Evolutionary conservation across 805 yeast genomes (phyloP), one percentile per base, ranked within the genome.

Genomic region (Groenewaldozyma salmanticensis): DNA sequence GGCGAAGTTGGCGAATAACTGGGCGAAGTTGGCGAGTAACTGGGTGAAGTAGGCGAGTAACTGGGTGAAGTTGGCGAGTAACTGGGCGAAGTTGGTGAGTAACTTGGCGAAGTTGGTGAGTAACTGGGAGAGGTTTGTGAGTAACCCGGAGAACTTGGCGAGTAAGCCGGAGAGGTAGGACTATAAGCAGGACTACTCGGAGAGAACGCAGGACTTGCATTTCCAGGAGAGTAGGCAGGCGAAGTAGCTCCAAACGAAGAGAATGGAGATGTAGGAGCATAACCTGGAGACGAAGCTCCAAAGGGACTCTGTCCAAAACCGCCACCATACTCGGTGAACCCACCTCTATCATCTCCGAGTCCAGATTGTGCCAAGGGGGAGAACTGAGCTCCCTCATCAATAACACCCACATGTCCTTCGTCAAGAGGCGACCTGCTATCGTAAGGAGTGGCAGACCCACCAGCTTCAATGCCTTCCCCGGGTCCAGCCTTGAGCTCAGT

Each of bases 281-380:
- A 81, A 4, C 77, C 74, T 36, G 94, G 81, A 4, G 78, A 70
- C 13, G 75, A 67, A 5, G 67, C 65, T 39, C 75, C 76, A 38
- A 70, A 70, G 1, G 81, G 69, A 40, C 66, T 73, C 40, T 74
- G 55, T 13, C 81, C 74, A 59, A 67, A 62, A 9, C 74, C 73
- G 39, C 94, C 95, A 47, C 92, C 88, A 56, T 86, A 86, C 46
- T 85, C 87, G 6, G 95, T 84, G 52, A 86, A 81, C 4, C 94
- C 94, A 42, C 95, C 95, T 24, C 79, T 70, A 41, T 79, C 86
- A 44, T 82, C 87, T 35, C 74, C 73, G 40, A 79, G 74, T 51
- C 96, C 95, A 24, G 95, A 77, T 46, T 87, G 92, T 29, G 73
- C 83, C 60, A 92, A 71, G 42, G 98, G 98, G 37, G 98, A 92